Conservation (phyloP, 495 filamentous ascomycete species). For the Staphylotrichum longicolle region DNA sequence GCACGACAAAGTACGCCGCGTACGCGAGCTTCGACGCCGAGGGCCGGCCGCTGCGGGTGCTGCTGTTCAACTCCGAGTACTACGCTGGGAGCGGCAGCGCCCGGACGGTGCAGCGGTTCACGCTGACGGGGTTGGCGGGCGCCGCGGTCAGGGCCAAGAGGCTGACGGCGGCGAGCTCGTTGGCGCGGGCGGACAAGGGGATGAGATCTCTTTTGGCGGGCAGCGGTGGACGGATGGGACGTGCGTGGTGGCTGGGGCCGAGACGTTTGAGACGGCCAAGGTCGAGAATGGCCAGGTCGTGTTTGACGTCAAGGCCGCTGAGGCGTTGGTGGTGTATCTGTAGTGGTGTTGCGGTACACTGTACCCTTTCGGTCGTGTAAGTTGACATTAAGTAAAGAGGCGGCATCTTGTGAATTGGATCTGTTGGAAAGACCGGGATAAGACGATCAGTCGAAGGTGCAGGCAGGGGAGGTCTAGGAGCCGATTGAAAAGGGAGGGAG, state of each 20-base stretch:
- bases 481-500: too few species aligned
- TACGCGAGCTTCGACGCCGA: slow-evolving; percentile 51
- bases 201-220: slow-evolving; percentile 50
- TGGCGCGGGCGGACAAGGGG: slow-evolving; percentile 49
- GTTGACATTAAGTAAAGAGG: too few species aligned
- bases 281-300: slow-evolving; percentile 46
- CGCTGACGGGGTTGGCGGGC: slow-evolving; percentile 44
- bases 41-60: slow-evolving; percentile 40
- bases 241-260: slow-evolving; percentile 47
- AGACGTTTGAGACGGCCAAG: slow-evolving; percentile 41
- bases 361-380: too few species aligned
- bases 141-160: slow-evolving; percentile 44
- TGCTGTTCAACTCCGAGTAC: slow-evolving; percentile 61
- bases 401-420: too few species aligned
- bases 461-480: too few species aligned
- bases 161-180: slow-evolving; percentile 52
- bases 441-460: too few species aligned
- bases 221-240: slow-evolving; percentile 54
- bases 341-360: slow-evolving; percentile 12
- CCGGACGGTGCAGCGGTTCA: slow-evolving; percentile 45
- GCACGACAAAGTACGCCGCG: slow-evolving; percentile 49
- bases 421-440: too few species aligned
- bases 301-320: slow-evolving; percentile 51
- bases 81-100: slow-evolving; percentile 45
- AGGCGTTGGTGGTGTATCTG: slow-evolving; percentile 56